Evolutionary conservation across 2,329 filamentous ascomycete genomes (phyloP), one percentile per base, ranked within the genome.

Genomic region (Graphilbum sp.): DNA sequence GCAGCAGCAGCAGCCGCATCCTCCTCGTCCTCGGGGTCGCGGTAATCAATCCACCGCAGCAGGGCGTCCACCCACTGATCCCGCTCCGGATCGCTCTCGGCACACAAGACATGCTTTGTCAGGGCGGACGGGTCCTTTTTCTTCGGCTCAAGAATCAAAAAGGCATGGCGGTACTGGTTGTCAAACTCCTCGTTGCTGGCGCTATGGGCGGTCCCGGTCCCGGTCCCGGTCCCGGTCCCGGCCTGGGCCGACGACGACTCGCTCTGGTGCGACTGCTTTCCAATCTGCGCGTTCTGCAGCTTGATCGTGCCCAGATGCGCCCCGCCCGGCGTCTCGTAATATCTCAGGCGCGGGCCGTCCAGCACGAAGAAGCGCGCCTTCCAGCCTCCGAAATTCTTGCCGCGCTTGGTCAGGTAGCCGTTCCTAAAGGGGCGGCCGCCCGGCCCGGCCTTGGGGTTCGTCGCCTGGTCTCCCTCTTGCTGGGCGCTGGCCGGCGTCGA

Each of bases 301-400:
- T 92, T 95, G 60, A 98, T 96, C 2, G 85, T 88, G 3, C 90
- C 90, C 30, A 96, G 63, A 54, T 95, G 85, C 15, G 85, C 76
- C 33, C 90, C 90, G 35, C 88, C 87, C 3, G 85, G 86, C 2
- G 80, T 75, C 57, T 98, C 90, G 50, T 83, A 96, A 54, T 98
- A 98, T 50, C 81, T 86, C 49, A 98, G 51, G 9, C 63, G 58
- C n/a, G 69, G 68, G 0, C 71, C 69, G 37, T 74, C 69, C 12
- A 75, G 61, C 18, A 73, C 59, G 50, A 77, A 78, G 51, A 73
- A 76, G 25, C 73, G 62, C 11, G 86, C 87, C 59, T 98, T 98
- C 90, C 90, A 98, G 35, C 90, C 90, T 37, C 90, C 90, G 60
- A 98, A 98, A 52, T 96, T 96, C 66, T 98, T 98, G 35, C 90